Evolutionary conservation across 768 basidiomycete species (phyloP).

Genomic region (Vararia minispora): DNA sequence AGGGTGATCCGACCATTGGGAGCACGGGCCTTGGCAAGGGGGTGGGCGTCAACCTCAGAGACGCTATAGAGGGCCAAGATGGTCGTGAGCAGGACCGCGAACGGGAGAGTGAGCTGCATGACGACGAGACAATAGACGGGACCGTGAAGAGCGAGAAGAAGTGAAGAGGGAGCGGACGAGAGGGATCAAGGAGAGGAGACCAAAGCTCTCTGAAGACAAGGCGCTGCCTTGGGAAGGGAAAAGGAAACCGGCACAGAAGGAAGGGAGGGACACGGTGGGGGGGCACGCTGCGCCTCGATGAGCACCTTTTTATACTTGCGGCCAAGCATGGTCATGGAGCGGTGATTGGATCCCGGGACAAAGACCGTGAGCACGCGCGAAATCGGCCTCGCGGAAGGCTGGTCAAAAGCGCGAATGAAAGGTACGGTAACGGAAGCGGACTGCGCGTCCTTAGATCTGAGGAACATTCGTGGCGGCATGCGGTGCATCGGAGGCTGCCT

Average conservation of each 20-base stretch:
- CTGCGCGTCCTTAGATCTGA: too few species aligned
- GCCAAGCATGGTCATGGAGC: too few species aligned
- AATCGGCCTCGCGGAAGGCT: too few species aligned
- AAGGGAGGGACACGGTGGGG: too few species aligned
- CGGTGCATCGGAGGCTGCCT: too few species aligned
- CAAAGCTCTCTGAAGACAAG: background rate
- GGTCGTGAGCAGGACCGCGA: constrained; percentile 42
- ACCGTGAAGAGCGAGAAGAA: constrained; percentile 36
- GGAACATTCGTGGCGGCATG: too few species aligned
- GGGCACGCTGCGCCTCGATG: too few species aligned
- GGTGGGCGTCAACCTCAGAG: constrained; percentile 30
- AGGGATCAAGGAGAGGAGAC: background rate
- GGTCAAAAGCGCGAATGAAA: too few species aligned
- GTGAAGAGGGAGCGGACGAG: constrained; percentile 1
- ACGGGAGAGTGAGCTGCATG: constrained; percentile 47
- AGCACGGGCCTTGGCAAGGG: constrained; percentile 22
- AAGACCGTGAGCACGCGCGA: too few species aligned
- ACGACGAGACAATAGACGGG: constrained; percentile 52
- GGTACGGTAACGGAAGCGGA: too few species aligned
- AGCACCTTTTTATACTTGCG: too few species aligned
- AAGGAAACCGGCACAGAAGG: background rate
- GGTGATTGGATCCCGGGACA: too few species aligned
- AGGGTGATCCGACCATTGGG: constrained; percentile 27
- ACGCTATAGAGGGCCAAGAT: constrained; percentile 30
- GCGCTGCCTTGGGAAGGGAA: background rate